Base-by-base conservation (phyloP, 1,139 yeast species). In the Debaryomyces sp. region DNA sequence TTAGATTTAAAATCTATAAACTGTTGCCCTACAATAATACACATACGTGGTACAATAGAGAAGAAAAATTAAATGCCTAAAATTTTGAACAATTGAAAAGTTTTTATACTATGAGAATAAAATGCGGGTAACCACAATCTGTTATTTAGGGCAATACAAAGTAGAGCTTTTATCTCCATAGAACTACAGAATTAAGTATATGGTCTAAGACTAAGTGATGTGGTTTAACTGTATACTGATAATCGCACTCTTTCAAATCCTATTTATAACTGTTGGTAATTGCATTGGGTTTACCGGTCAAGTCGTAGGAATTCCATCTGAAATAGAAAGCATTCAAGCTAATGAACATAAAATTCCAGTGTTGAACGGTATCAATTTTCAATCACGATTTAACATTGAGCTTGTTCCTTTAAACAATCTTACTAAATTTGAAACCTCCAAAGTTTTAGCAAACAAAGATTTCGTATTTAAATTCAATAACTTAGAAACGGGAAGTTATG, bases 21-120 rank as follows among this genome's bases (percentile, higher is more conserved):
- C 63, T 64, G 73, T 58, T 64, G 74, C 81, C 78, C 81, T 75
- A 76, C 81, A 76, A 76, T 76, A 76, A 76, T 76, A 76, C 80
- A 66, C 75, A 74, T 74, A 62, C 80, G 62, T 59, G 66, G 78
- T 75, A 76, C 79, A 75, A 75, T 73, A 67, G 58, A 58, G 75
- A 62, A 52, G 48, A 56, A 52, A 47, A 23, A 30, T 30, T 8
- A 33, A 40, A 33, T 21, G 6, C 4, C 8, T 38, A 37, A 32
- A 15, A 6, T 2, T 15, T 9, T 21, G 33, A 18, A 27, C 2
- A 32, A 15, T 34, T 10, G 18, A 17, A 17, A 13, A 17, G 7
- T 10, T 37, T 51, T 45, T 48, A 48, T 46, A 27, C n/a, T 15
- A n/a, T 38, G 13, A 12, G 26, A 9, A 12, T 17, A 22, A 8